phyloP scores from a whole-genome alignment of 164 flowering plant species.

The Tinospora cordifolia region DNA sequence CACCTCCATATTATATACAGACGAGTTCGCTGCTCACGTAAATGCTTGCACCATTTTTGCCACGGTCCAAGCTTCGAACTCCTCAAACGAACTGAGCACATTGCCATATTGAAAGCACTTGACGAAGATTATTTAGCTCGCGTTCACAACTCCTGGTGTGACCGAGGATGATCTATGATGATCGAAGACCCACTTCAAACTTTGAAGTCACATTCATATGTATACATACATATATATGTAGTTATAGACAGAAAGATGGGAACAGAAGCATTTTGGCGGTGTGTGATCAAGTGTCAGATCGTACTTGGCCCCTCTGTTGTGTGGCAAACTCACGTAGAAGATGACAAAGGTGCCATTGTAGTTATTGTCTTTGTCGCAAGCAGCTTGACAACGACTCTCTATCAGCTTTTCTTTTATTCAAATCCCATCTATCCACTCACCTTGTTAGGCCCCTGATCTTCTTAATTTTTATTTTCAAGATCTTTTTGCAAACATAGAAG shows the following conservation, averaged over 20 bases:
- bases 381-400: not conserved
- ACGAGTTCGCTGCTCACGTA: not conserved
- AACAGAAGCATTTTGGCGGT: not conserved
- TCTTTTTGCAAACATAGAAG: not conserved
- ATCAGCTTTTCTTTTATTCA: not conserved
- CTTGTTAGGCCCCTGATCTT: not conserved
- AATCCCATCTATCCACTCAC: not conserved
- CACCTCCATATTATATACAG: not conserved
- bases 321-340: not conserved
- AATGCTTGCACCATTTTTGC: not conserved
- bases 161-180: not conserved
- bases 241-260: too few relatives aligned
- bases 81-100: not conserved
- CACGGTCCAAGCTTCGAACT: not conserved
- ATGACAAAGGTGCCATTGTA: not conserved
- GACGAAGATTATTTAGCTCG: not conserved
- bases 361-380: not conserved
- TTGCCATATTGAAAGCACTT: not conserved
- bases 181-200: not conserved
- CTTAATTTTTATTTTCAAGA: not conserved
- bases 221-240: not conserved
- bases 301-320: not conserved
- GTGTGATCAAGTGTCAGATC: constrained; percentile 1
- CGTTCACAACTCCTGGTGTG: too few relatives aligned
- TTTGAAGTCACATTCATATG: not conserved